A percentile compares a stretch with the other conserved stretches of the same genome.
These are phyloP conservation scores for Cordyceps cateniannulata DNA, from an alignment of 2,329 filamentous ascomycete genomes.

Conservation along the genomic window DNA sequence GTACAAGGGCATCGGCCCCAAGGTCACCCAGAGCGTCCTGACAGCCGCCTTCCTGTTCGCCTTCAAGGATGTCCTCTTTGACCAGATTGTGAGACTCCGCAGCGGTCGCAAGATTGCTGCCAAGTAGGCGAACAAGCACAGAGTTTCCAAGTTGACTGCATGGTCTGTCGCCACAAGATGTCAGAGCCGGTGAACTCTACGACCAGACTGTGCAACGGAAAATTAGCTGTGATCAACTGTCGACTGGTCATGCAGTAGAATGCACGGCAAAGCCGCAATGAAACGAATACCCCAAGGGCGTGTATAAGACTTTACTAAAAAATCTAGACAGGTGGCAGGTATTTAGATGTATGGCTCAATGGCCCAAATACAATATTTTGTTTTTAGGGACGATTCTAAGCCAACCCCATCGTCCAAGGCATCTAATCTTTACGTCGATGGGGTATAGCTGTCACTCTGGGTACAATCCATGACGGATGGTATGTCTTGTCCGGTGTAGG, in stretches of 20 bases:
- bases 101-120: slow-evolving; percentile 33
- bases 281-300: background rate
- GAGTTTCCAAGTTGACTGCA: background rate
- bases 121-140: slow-evolving; percentile 19
- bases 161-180: background rate
- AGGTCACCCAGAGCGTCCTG: slow-evolving; percentile 93
- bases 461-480: slow-evolving; percentile 61
- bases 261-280: background rate
- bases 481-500: slow-evolving; percentile 48
- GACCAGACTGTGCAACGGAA: background rate
- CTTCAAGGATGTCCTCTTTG: slow-evolving; percentile 95
- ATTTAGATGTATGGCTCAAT: background rate
- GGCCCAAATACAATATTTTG: background rate
- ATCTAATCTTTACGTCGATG: background rate
- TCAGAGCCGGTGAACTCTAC: background rate
- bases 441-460: slow-evolving; percentile 33
- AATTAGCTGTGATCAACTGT: background rate
- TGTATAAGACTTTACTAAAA: background rate
- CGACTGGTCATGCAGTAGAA: background rate
- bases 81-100: slow-evolving; percentile 66
- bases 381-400: background rate
- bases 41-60: slow-evolving; percentile 95
- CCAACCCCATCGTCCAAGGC: background rate
- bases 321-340: background rate
- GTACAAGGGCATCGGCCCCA: slow-evolving; percentile 93